Base-by-base conservation (phyloP, 129 eudicot genomes). In the Flaveria bidentis region DNA sequence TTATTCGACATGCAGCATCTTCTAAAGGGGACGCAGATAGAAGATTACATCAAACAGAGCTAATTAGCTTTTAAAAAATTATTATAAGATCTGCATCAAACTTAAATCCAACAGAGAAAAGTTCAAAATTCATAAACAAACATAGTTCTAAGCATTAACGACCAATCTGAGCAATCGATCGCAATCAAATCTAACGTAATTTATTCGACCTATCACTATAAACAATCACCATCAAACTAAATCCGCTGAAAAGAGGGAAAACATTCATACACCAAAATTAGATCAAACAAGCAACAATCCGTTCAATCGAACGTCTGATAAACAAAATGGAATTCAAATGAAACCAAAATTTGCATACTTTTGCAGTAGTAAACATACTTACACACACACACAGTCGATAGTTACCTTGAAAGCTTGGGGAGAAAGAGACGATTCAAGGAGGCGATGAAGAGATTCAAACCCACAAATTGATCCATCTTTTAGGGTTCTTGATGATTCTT, bases 391-490 rank as follows among this genome's bases (percentile, higher is more conserved):
- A 42, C 11, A 52, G 0, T 9, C 26, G 16, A 75, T 51, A 13
- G 23, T n/a, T 62, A 93, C 98, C 91, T 93, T 92, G 81, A 82
- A 90, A 72, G 68, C 55, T 64, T 79, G 83, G 22, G 97, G 92
- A 60, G 84, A 72, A 61, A 93, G 96, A 18, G 97, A 90, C 4
- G 96, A 75, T 80, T 88, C 85, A 42, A 93, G 98, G 72, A 93
- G 91, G 26, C 78, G 91, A 73, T 91, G 91, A 75, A 93, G 96
- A 58, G 97, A 93, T 61, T 93, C 90, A 76, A 82, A 90, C 42
- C 98, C 98, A 79, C 91, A 87, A 69, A 93, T 78, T 3, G 98
- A 88, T 56, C 98, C 97, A 56, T 85, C 85, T 28, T 73, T 46
- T 44, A 46, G 50, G 36, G 82, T 57, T 74, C 57, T 8, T 77